Base-by-base conservation (phyloP, 2,329 filamentous ascomycete species). In the Cordyceps javanica region DNA sequence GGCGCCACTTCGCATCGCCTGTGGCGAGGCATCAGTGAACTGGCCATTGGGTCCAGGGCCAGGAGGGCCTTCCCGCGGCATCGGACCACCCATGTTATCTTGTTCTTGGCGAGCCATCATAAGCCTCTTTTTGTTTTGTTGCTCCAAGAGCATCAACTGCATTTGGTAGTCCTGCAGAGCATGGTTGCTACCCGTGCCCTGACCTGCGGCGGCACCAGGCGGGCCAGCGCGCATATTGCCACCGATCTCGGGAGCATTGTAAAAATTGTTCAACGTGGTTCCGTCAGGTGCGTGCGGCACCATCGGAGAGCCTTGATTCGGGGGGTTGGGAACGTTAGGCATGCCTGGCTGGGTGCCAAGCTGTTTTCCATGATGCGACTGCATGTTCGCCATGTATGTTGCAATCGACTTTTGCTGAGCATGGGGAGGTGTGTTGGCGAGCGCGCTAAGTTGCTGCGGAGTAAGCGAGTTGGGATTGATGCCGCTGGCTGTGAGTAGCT, bases 101-200 rank as follows among this genome's bases (percentile, higher is more conserved):
- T 93, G 89, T 69, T 91, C 85, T 68, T 87, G 88, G 19, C 89
- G 84, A 38, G 89, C 89, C 88, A 91, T 91, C 78, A 91, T 85
- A 50, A 93, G 78, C 19, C 89, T 80, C 73, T 91, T 92, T 78
- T 92, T 93, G 66, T 93, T 93, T 73, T 93, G 89, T 72, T 92
- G 89, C 72, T 93, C 89, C 16, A 93, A 80, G 51, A 92, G 74
- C 89, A 92, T 93, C 68, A 93, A 75, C 70, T 93, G 89, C 89
- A 92, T 92, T 75, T 93, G 89, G 66, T 93, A 93, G 70, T 94
- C 89, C 71, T 92, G 89, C 46, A 93, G 78, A 23, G 89, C 89
- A 69, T 92, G 89, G 69, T 91, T 93, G 72, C 87, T 88, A 34
- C 72, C 72, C 14, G 70, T 79, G 61, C 73, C 77, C 14, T 55